Evolutionary conservation across 2,329 filamentous ascomycete species (phyloP).

Genomic region (Calcarisporium arbuscula): DNA sequence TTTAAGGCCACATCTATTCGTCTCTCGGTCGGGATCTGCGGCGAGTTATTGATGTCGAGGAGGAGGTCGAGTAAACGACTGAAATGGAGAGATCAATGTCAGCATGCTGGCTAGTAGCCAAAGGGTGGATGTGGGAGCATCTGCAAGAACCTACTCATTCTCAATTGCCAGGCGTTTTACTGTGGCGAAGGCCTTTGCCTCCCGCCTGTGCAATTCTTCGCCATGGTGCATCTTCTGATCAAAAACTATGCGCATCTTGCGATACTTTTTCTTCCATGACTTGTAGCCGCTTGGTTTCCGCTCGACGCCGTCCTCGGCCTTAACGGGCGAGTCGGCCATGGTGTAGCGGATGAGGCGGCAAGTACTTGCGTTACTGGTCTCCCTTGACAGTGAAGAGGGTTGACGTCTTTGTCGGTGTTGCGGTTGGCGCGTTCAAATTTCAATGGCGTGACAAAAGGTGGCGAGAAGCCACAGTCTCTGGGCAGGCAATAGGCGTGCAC

Average conservation of each 20-base stretch:
- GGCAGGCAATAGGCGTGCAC: too few relatives aligned
- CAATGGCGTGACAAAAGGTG: too few relatives aligned
- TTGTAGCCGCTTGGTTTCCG: constrained; percentile 48
- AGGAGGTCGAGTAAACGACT: constrained; percentile 87
- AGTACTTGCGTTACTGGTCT: neutral
- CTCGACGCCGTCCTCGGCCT: constrained; percentile 39
- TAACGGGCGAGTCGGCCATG: constrained; percentile 31
- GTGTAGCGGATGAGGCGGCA: neutral
- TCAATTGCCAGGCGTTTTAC: constrained; percentile 81
- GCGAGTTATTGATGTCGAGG: constrained; percentile 79
- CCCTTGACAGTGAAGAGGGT: neutral
- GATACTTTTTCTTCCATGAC: constrained; percentile 88
- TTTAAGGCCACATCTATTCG: constrained; percentile 64
- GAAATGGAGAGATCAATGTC: constrained; percentile 8
- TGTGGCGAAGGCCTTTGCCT: constrained; percentile 73
- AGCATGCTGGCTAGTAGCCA: constrained; percentile 5
- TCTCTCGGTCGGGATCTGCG: constrained; percentile 68
- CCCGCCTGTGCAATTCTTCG: constrained; percentile 74
- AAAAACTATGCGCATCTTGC: constrained; percentile 78
- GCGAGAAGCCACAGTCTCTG: too few relatives aligned
- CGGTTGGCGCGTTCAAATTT: constrained; percentile 5
- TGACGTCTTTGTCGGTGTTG: constrained; percentile 7
- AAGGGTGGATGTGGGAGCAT: constrained; percentile 4
- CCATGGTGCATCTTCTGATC: constrained; percentile 73
- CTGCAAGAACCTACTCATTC: constrained; percentile 66